Evolutionary conservation across 2,329 filamentous ascomycete genomes (phyloP).

Genomic region (Huntiella omanensis): DNA sequence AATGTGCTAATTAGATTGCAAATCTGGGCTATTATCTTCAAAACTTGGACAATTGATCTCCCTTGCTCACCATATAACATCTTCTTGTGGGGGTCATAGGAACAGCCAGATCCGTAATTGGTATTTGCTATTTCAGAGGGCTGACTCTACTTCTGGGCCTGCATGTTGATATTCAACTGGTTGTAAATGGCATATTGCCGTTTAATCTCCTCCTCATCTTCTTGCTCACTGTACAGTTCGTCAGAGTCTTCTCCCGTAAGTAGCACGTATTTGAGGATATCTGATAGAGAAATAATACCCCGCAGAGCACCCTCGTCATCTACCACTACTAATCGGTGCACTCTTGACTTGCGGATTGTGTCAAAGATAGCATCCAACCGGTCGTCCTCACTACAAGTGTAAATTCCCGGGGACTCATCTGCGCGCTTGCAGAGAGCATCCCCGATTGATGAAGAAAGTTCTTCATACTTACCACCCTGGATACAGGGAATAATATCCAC

Average conservation of each 20-base stretch:
- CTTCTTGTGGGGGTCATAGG: no score
- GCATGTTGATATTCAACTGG: constrained; percentile 3
- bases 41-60: no score
- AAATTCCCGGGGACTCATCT: constrained; percentile 88
- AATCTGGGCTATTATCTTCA: no score
- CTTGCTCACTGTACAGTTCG: constrained; percentile 18
- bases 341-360: constrained; percentile 83
- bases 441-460: constrained; percentile 68
- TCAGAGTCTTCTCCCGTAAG: constrained; percentile 48
- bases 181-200: constrained; percentile 6
- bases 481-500: constrained; percentile 95
- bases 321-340: constrained; percentile 82
- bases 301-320: constrained; percentile 74
- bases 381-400: constrained; percentile 84
- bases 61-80: no score
- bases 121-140: no score
- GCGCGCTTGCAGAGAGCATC: constrained; percentile 74
- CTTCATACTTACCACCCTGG: constrained; percentile 82
- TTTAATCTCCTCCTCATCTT: constrained; percentile 11
- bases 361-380: constrained; percentile 91
- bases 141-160: constrained; percentile 7
- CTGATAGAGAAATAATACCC: constrained; percentile 81
- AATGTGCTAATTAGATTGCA: no score
- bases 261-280: constrained; percentile 89
- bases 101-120: no score